Base-by-base conservation (phyloP, 2,329 filamentous ascomycete genomes). In the Alternaria triticimaculans region DNA sequence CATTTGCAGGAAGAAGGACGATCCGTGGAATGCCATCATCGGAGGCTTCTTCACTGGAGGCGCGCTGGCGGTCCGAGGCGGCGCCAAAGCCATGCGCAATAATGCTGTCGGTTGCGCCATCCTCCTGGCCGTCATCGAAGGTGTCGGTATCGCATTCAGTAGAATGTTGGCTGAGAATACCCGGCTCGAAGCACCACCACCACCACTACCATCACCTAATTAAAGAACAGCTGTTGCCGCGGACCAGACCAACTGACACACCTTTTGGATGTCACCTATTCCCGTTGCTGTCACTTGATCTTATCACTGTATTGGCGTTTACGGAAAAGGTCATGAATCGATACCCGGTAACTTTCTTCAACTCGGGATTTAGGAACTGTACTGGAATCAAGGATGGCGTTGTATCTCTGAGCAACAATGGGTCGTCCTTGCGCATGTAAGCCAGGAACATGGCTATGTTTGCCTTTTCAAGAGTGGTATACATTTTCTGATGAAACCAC, bases 1-100 rank as follows among this genome's bases (percentile, higher is more conserved):
- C 25, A 15, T 33, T 51, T 51, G 28, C 8, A 64, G 46, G 30
- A 92, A 95, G 86, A 98, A 97, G 89, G 95, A 98, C 82, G 95
- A 98, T 80, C 93, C 95, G n/a, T 98, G 93, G 85, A 98, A 97
- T 84, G 93, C 94, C 75, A 98, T 98, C 80, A 95, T 94, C 73
- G 95, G 95, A 44, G 95, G 96, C 59, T 97, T 97, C 86, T 94
- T 97, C 82, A 98, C 95, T 8, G 74, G 77, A 77, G 96, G 96
- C 72, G 88, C 94, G 23, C 87, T 99, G 26, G 96, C 96, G 55
- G 90, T 98, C 64, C 89, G 96, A 83, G 95, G 95, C 74, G 96
- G 96, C 63, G 90, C 91, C 80, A 95, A 92, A 85, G 93, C 95
- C 20, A 93, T 95, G 66, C 87, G 95, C 74, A 98, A 98, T 82